Base-by-base conservation (phyloP, 2,329 filamentous ascomycete species). In the Aspergillus sp. region DNA sequence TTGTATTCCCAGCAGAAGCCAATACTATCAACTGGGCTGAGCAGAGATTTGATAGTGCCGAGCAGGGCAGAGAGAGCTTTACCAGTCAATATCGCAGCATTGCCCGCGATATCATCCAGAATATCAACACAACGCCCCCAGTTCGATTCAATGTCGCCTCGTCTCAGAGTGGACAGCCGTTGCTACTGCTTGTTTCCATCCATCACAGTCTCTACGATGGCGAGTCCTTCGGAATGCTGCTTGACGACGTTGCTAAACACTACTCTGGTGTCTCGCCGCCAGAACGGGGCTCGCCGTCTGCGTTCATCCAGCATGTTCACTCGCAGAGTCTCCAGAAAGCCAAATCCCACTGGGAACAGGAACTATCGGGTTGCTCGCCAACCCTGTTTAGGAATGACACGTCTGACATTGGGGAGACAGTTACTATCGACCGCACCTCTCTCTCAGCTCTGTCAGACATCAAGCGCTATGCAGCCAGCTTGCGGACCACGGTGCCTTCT, bases 121-220 rank as follows among this genome's bases (percentile, higher is more conserved):
- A 33, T 14, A 48, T 48, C 15, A 9, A 27, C 15, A 33, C 24
- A 8, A 17, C 33, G 15, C 12, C 45, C 2, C 45, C 45, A 0
- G 2, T 48, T 9, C 45, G 17, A 2, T 3, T 48, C 8, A 12
- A 35, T 8, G 8, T 27, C 7, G 45, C 45, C 17, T 21, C 8
- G 3, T 52, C 12, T 5, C 8, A 19, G 24, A 21, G 3, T 0
- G 15, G 11, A 6, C 15, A 19, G 11, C 8, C 57, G 1, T 50
- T 54, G 5, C 59, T 57, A 54, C 23, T 62, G 11, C 59, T 62
- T 51, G 27, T 62, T 15, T 62, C 59, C 11, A 55, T 62, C 21
- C 59, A 62, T 33, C 59, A 62, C 52, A 57, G 57, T 5, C 57
- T 62, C 17, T 62, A 60, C 12, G 59, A 62, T 21, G 59, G 59